Conservation (phyloP, 345 rosid genomes). For the Bruguiera parviflora region DNA sequence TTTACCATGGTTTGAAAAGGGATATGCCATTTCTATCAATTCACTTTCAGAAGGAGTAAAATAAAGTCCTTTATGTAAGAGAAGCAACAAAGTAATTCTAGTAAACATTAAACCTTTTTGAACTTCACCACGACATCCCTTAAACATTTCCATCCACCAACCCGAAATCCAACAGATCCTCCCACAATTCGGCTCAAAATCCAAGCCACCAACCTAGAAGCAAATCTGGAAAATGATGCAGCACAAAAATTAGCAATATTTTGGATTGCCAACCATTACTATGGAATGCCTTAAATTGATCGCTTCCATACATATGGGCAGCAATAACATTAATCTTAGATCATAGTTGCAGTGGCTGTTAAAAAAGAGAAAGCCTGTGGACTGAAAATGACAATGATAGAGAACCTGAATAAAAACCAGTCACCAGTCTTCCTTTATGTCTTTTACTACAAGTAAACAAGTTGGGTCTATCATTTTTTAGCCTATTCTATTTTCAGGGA, state of each 20-base stretch:
- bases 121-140: constrained; percentile 79
- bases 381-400: too few relatives aligned
- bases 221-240: constrained; percentile 42
- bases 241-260: background rate
- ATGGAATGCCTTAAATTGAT: constrained; percentile 3
- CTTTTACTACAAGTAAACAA: too few relatives aligned
- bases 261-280: background rate
- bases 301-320: background rate
- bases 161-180: constrained; percentile 71
- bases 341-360: too few relatives aligned
- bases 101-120: constrained; percentile 55
- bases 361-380: too few relatives aligned
- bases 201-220: constrained; percentile 78
- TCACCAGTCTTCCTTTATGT: too few relatives aligned
- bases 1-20: background rate
- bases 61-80: background rate
- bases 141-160: constrained; percentile 93
- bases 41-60: background rate
- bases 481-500: too few relatives aligned
- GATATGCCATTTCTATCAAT: background rate
- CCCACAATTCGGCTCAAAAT: constrained; percentile 69
- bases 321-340: too few relatives aligned
- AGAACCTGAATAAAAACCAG: too few relatives aligned
- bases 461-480: too few relatives aligned
- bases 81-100: background rate